These are phyloP conservation scores for Hymenoscyphus linearis DNA, from an alignment of 2,329 filamentous ascomycete species.

Conservation along the genomic window DNA sequence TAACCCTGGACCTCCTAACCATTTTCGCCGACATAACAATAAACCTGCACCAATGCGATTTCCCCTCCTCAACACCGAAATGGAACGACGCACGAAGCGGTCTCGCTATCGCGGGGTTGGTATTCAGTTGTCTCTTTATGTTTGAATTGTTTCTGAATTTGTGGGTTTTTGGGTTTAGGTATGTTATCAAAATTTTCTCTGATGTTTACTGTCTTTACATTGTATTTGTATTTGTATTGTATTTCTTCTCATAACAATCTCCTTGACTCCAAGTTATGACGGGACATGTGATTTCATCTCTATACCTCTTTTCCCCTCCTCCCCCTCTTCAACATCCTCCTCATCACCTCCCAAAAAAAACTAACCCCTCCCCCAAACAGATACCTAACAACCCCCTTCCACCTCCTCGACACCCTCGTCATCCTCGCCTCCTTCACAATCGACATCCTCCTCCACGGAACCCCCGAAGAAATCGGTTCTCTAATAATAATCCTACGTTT, in stretches of 20 bases:
- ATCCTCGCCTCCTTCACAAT: conserved; percentile 58
- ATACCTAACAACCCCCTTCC: conserved; percentile 55
- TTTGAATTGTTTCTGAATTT: conserved; percentile 53
- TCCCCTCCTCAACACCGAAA: conserved; percentile 19
- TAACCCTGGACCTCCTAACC: conserved; percentile 44
- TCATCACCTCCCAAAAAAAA: background rate
- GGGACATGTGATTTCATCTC: too few relatives aligned
- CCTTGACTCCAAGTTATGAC: background rate
- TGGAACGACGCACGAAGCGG: conserved; percentile 37
- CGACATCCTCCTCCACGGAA: conserved; percentile 54
- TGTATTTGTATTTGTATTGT: too few relatives aligned
- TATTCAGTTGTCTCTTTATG: conserved; percentile 61
- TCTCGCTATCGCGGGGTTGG: conserved; percentile 48
- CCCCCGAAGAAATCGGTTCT: conserved; percentile 58
- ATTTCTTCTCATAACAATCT: too few relatives aligned
- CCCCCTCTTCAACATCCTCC: background rate
- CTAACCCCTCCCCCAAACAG: conserved; percentile 31
- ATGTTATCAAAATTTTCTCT: background rate
- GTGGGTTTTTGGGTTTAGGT: conserved; percentile 57
- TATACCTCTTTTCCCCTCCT: background rate
- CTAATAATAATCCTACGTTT: conserved; percentile 62
- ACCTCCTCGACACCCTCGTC: conserved; percentile 58
- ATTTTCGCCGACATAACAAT: conserved; percentile 49
- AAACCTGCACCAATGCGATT: conserved; percentile 43
- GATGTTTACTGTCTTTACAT: too few relatives aligned